These are phyloP conservation scores for Betula pendula DNA, from an alignment of 306 rosid species.

Conservation along the genomic window DNA sequence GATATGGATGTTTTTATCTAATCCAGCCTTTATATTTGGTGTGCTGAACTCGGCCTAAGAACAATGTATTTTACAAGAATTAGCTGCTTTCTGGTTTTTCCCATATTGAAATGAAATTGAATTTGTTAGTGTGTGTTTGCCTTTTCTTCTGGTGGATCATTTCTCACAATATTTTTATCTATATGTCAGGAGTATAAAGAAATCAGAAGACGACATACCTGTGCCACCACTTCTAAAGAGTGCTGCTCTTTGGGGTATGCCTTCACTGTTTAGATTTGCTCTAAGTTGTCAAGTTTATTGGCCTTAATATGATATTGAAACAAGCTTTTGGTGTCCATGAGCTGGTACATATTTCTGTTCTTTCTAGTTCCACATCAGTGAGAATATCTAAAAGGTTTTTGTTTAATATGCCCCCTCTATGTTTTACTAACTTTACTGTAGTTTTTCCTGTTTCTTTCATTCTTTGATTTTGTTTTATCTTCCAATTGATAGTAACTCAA, in stretches of 20 bases:
- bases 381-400: neutral
- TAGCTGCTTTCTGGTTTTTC: neutral
- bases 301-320: conserved; percentile 3
- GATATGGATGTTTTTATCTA: neutral
- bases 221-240: conserved; percentile 90
- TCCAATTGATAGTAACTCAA: neutral
- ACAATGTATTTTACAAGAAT: neutral
- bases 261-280: conserved; percentile 23
- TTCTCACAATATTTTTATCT: neutral
- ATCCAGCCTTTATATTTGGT: neutral
- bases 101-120: neutral
- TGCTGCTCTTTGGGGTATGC: conserved; percentile 68
- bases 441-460: neutral
- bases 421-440: neutral
- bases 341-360: conserved; percentile 12
- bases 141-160: neutral
- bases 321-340: conserved; percentile 3
- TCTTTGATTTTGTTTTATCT: neutral
- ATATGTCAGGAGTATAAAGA: conserved; percentile 69
- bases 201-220: conserved; percentile 92
- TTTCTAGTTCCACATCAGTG: neutral
- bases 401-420: neutral
- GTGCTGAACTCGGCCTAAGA: neutral
- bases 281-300: conserved; percentile 11
- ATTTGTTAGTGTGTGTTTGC: neutral